A percentile compares a stretch with the other conserved stretches of the same genome.
phyloP scores from a whole-genome alignment of 768 basidiomycete species.

The Leccinum ochraceum region DNA sequence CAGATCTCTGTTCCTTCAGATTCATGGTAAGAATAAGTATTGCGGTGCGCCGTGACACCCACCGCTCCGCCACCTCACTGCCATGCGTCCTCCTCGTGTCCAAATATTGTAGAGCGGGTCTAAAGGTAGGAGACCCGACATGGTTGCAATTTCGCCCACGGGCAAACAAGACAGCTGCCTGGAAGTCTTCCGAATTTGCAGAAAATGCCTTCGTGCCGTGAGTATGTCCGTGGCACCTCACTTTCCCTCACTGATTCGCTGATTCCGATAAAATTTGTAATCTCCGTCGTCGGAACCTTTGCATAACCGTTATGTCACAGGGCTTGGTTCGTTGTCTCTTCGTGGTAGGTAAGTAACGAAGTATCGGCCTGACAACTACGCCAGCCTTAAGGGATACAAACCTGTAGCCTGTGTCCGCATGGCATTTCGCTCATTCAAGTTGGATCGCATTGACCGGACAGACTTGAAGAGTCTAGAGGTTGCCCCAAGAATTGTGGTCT shows the following conservation, averaged over 20 bases:
- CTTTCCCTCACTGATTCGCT: slow-evolving; percentile 13
- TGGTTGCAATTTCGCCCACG: slow-evolving; percentile 1
- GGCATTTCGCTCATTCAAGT: not conserved
- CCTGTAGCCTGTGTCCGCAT: slow-evolving; percentile 4
- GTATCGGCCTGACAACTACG: slow-evolving; percentile 11
- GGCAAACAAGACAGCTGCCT: slow-evolving; percentile 4
- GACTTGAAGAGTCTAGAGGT: not conserved
- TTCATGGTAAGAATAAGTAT: slow-evolving; percentile 9
- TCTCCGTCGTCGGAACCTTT: slow-evolving; percentile 4
- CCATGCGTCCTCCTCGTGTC: slow-evolving; percentile 16
- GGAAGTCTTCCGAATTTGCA: not conserved
- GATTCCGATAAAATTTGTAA: slow-evolving; percentile 7
- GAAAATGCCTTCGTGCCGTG: slow-evolving; percentile 1
- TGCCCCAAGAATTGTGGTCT: not conserved
- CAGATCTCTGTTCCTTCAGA: slow-evolving; percentile 16
- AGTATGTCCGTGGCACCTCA: not conserved
- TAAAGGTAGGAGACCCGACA: not conserved
- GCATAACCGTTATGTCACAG: slow-evolving; percentile 1
- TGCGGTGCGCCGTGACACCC: slow-evolving; percentile 10
- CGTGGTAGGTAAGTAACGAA: not conserved
- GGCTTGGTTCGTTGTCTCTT: not conserved
- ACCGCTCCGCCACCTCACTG: slow-evolving; percentile 1
- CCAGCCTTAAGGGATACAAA: not conserved
- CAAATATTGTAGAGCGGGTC: not conserved
- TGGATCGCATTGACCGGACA: not conserved